A percentile compares a stretch with the other conserved stretches of the same genome.
These are phyloP conservation scores for Lolium multiflorum DNA, from an alignment of 176 grass and related monocot species.

Conservation along the genomic window DNA sequence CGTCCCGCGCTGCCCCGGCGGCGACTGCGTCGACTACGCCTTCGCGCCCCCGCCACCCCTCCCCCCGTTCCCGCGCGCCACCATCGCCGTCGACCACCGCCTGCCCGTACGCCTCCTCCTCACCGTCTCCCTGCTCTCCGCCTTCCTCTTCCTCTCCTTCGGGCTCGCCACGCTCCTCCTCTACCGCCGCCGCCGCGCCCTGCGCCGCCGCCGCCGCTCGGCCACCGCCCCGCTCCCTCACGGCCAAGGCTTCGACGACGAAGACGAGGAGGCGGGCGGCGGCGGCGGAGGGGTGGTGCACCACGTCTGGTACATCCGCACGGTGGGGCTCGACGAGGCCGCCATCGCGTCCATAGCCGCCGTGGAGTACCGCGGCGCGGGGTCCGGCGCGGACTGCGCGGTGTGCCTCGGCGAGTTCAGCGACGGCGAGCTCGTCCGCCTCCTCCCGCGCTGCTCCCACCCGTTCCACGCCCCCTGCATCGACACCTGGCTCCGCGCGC, in stretches of 20 bases:
- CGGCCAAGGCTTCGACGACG: constrained; percentile 17
- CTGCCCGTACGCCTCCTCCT: constrained; percentile 57
- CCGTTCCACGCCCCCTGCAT: constrained; percentile 79
- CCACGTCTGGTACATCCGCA: constrained; percentile 83
- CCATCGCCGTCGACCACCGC: not conserved
- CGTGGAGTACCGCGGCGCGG: constrained; percentile 57
- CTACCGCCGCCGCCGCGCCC: constrained; percentile 56
- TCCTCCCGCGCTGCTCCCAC: constrained; percentile 78
- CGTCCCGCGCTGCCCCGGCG: constrained; percentile 34
- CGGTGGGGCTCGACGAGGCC: constrained; percentile 78
- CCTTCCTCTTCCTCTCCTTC: constrained; percentile 62
- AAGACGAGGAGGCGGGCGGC: constrained; percentile 40
- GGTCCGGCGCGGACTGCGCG: constrained; percentile 59
- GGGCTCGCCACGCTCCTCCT: constrained; percentile 51
- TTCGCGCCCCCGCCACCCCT: constrained; percentile 11
- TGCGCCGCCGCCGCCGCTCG: constrained; percentile 32
- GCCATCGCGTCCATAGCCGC: constrained; percentile 73
- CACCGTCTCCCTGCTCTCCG: constrained; percentile 50
- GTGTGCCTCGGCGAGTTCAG: constrained; percentile 85
- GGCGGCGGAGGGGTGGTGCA: constrained; percentile 57
- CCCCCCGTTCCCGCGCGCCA: constrained; percentile 9
- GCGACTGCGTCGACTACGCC: constrained; percentile 38
- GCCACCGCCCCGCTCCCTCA: not conserved
- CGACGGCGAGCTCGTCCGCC: constrained; percentile 73
- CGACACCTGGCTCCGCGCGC: constrained; percentile 84